Evolutionary conservation across 345 rosid genomes (phyloP).

Genomic region (Eucalyptus cloeziana): DNA sequence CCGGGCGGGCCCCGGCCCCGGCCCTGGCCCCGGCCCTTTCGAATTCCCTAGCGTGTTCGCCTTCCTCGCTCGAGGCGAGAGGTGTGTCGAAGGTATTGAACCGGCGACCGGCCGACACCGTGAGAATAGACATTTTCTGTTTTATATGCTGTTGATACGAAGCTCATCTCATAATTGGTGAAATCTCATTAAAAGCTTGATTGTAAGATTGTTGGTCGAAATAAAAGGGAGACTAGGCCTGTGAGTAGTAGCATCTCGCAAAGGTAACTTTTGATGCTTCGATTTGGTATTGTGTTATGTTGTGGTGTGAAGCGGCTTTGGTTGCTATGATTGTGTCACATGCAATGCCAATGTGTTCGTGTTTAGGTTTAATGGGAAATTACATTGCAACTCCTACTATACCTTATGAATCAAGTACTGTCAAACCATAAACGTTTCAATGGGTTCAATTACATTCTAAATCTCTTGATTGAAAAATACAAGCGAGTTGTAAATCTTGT

Average conservation of each 20-base stretch:
- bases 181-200: accelerated
- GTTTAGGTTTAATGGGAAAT: neutral
- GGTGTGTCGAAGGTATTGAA: neutral
- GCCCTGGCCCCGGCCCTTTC: no score
- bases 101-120: accelerated
- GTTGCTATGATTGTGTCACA: accelerated
- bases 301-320: neutral
- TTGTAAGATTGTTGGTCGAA: accelerated
- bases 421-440: accelerated
- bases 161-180: accelerated
- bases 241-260: accelerated
- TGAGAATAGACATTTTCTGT: neutral
- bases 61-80: neutral
- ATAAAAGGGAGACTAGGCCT: accelerated
- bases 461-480: no score
- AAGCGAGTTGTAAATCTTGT: no score
- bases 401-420: accelerated
- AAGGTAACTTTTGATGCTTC: neutral
- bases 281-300: accelerated
- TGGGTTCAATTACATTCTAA: neutral
- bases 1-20: no score
- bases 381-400: neutral
- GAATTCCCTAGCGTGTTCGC: neutral
- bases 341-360: accelerated
- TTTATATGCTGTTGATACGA: accelerated